Evolutionary conservation across 192 early-diverging fungal genomes (phyloP).

Genomic region (Backusella morwellensis): DNA sequence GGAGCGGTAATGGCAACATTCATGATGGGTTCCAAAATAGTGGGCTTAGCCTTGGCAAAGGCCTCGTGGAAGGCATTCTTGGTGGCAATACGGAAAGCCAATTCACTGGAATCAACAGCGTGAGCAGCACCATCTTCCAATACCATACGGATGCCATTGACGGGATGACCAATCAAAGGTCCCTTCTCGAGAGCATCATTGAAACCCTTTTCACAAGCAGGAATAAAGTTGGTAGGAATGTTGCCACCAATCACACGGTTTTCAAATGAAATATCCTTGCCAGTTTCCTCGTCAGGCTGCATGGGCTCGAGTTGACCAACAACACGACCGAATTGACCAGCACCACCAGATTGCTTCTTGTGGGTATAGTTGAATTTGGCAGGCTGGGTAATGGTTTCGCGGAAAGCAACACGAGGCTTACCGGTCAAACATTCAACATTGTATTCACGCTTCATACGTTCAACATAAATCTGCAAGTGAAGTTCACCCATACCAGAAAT

Average conservation of each 20-base stretch:
- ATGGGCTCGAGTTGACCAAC: constrained; percentile 91
- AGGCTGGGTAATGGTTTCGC: constrained; percentile 80
- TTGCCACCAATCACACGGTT: constrained; percentile 90
- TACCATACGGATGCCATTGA: constrained; percentile 84
- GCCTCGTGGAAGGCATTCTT: constrained; percentile 89
- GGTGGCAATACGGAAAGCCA: constrained; percentile 92
- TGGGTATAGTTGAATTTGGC: constrained; percentile 94
- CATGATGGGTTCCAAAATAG: constrained; percentile 96
- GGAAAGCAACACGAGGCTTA: constrained; percentile 97
- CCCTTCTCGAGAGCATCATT: constrained; percentile 88
- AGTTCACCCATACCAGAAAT: constrained; percentile 89
- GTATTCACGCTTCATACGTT: constrained; percentile 98
- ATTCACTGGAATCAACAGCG: constrained; percentile 92
- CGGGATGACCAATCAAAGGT: constrained; percentile 85
- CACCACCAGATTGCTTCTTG: constrained; percentile 98
- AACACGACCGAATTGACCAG: constrained; percentile 94
- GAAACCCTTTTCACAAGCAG: constrained; percentile 97
- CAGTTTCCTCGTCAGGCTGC: constrained; percentile 56
- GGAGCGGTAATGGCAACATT: constrained; percentile 89
- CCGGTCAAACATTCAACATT: constrained; percentile 93
- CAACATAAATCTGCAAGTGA: constrained; percentile 92
- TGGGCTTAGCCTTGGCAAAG: constrained; percentile 75
- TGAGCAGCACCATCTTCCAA: constrained; percentile 91
- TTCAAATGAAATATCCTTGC: constrained; percentile 68
- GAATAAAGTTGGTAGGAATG: constrained; percentile 90